A percentile compares a stretch with the other conserved stretches of the same genome.
phyloP scores from a whole-genome alignment of 768 basidiomycete genomes.

The Myochromella boudieri region DNA sequence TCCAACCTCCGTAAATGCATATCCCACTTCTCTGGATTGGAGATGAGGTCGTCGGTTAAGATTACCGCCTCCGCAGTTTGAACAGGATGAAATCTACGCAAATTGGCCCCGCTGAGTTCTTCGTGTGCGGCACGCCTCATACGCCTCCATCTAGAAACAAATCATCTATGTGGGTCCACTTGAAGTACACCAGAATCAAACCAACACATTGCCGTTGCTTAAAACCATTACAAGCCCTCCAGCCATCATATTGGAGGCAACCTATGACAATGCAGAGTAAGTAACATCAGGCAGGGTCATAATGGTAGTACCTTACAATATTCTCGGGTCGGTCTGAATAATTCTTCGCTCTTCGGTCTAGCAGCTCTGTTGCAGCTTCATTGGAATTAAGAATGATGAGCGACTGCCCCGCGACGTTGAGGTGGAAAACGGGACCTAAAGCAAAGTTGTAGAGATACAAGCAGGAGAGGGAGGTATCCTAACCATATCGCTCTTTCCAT shows the following conservation, averaged over 20 bases:
- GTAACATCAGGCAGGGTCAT: too few species aligned
- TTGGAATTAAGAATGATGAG: conserved; percentile 51
- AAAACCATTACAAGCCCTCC: conserved; percentile 28
- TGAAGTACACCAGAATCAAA: background rate
- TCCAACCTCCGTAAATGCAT: conserved; percentile 25
- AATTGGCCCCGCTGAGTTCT: conserved; percentile 25
- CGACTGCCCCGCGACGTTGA: conserved; percentile 41
- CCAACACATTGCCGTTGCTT: conserved; percentile 21
- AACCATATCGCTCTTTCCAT: conserved; percentile 24
- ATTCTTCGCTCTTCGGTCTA: conserved; percentile 45
- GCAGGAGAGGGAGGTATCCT: background rate
- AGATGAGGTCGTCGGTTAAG: conserved; percentile 26
- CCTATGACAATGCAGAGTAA: conserved; percentile 21
- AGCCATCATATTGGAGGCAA: conserved; percentile 26
- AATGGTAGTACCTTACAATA: conserved; percentile 21
- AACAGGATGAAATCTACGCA: conserved; percentile 20
- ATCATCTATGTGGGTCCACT: too few species aligned
- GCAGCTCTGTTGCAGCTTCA: conserved; percentile 36
- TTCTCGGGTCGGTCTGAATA: conserved; percentile 47
- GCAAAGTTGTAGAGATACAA: conserved; percentile 1
- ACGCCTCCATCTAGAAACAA: conserved; percentile 36
- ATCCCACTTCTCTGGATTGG: conserved; percentile 27
- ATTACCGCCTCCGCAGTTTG: conserved; percentile 30
- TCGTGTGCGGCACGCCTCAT: conserved; percentile 34
- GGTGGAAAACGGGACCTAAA: conserved; percentile 17